phyloP scores from a whole-genome alignment of 495 filamentous ascomycete genomes.

The Lineolata rhizophorae region DNA sequence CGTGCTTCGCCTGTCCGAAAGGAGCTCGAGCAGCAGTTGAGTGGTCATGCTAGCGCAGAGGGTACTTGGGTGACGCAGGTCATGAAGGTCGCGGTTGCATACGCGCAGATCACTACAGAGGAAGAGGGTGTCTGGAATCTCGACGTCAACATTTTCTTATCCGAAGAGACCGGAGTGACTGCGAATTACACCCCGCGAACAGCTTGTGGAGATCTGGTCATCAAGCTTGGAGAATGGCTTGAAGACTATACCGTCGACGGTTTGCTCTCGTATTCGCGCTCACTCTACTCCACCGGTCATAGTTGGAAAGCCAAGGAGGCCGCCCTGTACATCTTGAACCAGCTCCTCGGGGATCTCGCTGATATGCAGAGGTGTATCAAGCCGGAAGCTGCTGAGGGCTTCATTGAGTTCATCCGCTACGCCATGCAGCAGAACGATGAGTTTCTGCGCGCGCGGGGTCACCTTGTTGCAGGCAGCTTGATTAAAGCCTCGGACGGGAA shows the following conservation, averaged over 20 bases:
- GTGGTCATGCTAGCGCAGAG: constrained; percentile 29
- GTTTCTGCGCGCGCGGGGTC: constrained; percentile 67
- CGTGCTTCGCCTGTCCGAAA: constrained; percentile 66
- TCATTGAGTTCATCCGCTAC: constrained; percentile 56
- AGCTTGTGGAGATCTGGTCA: constrained; percentile 71
- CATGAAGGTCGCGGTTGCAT: constrained; percentile 57
- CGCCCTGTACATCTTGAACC: constrained; percentile 59
- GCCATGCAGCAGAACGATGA: constrained; percentile 44
- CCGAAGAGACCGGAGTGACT: constrained; percentile 87
- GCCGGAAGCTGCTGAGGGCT: constrained; percentile 41
- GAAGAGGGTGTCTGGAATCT: constrained; percentile 92
- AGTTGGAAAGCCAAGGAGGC: constrained; percentile 55
- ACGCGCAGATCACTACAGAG: constrained; percentile 80
- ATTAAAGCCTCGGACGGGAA: constrained; percentile 30
- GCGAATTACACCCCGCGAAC: constrained; percentile 88
- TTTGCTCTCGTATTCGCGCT: constrained; percentile 48
- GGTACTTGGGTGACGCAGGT: constrained; percentile 58
- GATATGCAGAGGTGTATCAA: constrained; percentile 48
- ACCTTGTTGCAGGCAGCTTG: constrained; percentile 57
- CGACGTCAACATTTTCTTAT: constrained; percentile 83
- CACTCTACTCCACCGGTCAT: constrained; percentile 27
- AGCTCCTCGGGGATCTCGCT: constrained; percentile 56
- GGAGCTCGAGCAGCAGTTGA: constrained; percentile 55
- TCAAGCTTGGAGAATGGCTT: constrained; percentile 88
- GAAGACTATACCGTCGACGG: constrained; percentile 45